These are phyloP conservation scores for Arthrobotrys iridis DNA, from an alignment of 2,329 filamentous ascomycete genomes.

Conservation along the genomic window DNA sequence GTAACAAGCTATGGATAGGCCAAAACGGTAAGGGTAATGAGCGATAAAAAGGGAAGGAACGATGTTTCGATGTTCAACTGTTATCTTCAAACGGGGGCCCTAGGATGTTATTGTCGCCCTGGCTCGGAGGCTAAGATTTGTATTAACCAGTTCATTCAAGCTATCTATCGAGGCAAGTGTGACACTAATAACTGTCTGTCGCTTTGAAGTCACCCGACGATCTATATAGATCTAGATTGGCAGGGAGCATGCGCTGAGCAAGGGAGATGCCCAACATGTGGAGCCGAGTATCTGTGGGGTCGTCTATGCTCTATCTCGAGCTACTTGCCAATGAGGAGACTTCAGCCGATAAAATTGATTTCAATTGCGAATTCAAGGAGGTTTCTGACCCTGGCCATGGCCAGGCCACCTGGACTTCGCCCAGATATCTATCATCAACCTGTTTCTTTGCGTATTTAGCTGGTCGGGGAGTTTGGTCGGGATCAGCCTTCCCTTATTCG, in stretches of 20 bases:
- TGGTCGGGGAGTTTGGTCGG: not conserved
- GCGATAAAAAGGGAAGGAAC: slow-evolving; percentile 45
- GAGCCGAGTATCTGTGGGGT: not conserved
- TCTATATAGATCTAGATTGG: slow-evolving; percentile 36
- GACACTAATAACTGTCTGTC: not conserved
- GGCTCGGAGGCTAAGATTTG: not conserved
- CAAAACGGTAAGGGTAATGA: slow-evolving; percentile 20
- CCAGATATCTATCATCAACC: not conserved
- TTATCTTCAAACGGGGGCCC: slow-evolving; percentile 30
- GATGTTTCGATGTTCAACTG: not conserved
- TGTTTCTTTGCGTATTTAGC: not conserved
- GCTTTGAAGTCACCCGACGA: slow-evolving; percentile 6
- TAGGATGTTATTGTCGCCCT: slow-evolving; percentile 10
- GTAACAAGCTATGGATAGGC: slow-evolving; percentile 14
- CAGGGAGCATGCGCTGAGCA: not conserved
- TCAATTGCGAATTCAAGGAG: slow-evolving; percentile 5
- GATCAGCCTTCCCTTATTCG: not conserved
- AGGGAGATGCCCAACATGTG: slow-evolving; percentile 9
- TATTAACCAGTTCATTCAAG: slow-evolving; percentile 17
- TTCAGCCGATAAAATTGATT: slow-evolving; percentile 23
- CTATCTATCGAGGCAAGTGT: not conserved
- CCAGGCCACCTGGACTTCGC: not conserved
- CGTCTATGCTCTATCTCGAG: slow-evolving; percentile 1
- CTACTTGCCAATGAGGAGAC: slow-evolving; percentile 5
- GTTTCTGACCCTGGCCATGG: not conserved